Conservation (phyloP, 805 yeast species). For the Saccharomyces paradoxus region DNA sequence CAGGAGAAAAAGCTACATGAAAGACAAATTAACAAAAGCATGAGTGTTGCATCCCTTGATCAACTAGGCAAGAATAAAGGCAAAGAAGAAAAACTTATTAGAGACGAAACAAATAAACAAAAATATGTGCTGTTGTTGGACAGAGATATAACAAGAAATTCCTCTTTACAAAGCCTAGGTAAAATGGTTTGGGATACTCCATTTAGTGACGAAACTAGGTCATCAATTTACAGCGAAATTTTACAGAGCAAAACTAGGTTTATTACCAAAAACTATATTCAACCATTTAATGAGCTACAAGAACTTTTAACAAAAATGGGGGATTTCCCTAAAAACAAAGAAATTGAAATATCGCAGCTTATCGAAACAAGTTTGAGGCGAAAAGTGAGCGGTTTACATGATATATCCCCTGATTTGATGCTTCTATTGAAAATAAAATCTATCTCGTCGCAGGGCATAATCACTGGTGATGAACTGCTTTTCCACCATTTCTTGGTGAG, state of each 20-base stretch:
- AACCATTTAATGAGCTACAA: slow-evolving; percentile 34
- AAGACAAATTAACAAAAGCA: slow-evolving; percentile 39
- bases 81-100: slow-evolving; percentile 10
- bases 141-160: slow-evolving; percentile 19
- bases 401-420: slow-evolving; percentile 19
- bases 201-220: slow-evolving; percentile 17
- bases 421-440: slow-evolving; percentile 30
- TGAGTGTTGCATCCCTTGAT: slow-evolving; percentile 30
- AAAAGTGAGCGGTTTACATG: slow-evolving; percentile 11
- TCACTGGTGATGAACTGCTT: slow-evolving; percentile 30
- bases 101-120: slow-evolving; percentile 16
- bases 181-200: slow-evolving; percentile 29
- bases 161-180: slow-evolving; percentile 14
- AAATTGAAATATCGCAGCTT: slow-evolving; percentile 23
- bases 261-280: slow-evolving; percentile 24
- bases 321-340: slow-evolving; percentile 27
- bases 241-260: slow-evolving; percentile 19
- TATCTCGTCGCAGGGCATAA: slow-evolving; percentile 31
- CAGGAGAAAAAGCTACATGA: slow-evolving; percentile 50
- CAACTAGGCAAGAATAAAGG: slow-evolving; percentile 23
- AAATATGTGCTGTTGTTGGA: slow-evolving; percentile 18
- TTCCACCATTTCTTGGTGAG: slow-evolving; percentile 27
- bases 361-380: slow-evolving; percentile 13
- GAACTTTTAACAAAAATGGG: slow-evolving; percentile 23
- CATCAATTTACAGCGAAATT: slow-evolving; percentile 16